Percentiles rank a stretch among this genome's conserved stretches.
Evolutionary conservation across 345 rosid genomes (phyloP).

Genomic region (Populus nigra): DNA sequence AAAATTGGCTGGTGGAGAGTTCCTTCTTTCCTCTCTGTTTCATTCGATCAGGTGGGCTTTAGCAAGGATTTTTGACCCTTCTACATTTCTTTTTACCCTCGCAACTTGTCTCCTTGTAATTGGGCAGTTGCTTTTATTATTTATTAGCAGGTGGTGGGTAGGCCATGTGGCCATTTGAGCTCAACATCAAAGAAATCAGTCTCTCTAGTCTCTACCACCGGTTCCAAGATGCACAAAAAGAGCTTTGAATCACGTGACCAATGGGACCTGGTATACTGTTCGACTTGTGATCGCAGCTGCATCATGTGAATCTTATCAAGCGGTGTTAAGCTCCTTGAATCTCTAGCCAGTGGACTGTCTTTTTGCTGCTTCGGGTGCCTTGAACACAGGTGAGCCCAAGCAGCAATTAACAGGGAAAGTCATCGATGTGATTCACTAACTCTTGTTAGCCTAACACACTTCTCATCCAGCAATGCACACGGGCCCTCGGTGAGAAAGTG

Average conservation of each 20-base stretch:
- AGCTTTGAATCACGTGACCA: not conserved
- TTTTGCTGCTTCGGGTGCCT: not conserved
- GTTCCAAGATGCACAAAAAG: not conserved
- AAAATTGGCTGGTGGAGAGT: not conserved
- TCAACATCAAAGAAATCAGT: not conserved
- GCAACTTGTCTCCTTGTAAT: constrained; percentile 12
- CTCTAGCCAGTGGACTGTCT: not conserved
- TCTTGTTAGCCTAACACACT: no score
- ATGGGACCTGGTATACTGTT: not conserved
- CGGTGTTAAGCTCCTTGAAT: not conserved
- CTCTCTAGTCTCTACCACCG: not conserved
- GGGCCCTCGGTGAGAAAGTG: no score
- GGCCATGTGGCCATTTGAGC: not conserved
- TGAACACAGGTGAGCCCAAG: not conserved
- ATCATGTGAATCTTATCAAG: not conserved
- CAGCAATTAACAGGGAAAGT: not conserved
- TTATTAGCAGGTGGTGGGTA: not conserved
- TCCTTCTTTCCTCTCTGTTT: not conserved
- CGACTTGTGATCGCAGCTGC: not conserved
- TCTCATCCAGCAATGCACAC: no score
- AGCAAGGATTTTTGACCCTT: not conserved
- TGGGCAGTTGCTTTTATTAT: constrained; percentile 9
- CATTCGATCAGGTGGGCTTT: not conserved
- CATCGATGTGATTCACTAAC: not conserved
- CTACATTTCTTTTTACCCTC: not conserved